Base-by-base conservation (phyloP, 108 stramenopile species). In the Nitzschia sp. region DNA sequence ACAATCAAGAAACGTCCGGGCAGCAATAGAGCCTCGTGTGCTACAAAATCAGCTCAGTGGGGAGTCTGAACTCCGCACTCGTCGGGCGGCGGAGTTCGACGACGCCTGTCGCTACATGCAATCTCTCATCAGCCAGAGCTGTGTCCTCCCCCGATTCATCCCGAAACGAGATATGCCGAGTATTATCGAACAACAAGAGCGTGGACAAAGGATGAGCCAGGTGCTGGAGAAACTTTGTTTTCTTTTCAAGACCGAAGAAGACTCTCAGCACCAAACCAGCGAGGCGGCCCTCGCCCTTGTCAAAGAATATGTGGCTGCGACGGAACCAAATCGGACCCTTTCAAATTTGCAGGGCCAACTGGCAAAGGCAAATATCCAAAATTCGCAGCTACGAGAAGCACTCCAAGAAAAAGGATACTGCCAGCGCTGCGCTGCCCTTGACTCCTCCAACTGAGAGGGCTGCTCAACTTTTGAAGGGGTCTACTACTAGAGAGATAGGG, bases 211-310 rank as follows among this genome's bases (percentile, higher is more conserved):
- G 41, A 62, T 72, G 66, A 61, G 23, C 15, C 36, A 76, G 16
- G 54, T 72, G 58, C n/a, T 76, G 11, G 52, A 63, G 1, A 19
- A 23, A 23, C 57, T 77, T 1, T 30, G 22, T 3, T 41, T 58
- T 21, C 26, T 71, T 0, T 77, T 64, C 55, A 44, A 34, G 11
- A 35, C 46, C 41, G 74, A 68, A 45, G 74, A 68, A 33, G 56
- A 21, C 13, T 61, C 67, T 17, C 58, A 75, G 32, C 29, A 25
- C 21, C n/a, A 30, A 6, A 13, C 22, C 3, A 45, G 67, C 30
- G 30, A 58, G 44, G 32, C 27, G 31, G 69, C 61, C 1, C 17
- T 73, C 17, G 34, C 30, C 17, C 27, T 45, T 9, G 34, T 73
- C 29, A 44, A 73, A 13, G 45, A 29, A 2, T 72, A 72, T 28